Conservation (phyloP, 2,329 filamentous ascomycete genomes). For the Penicillium sp. region DNA sequence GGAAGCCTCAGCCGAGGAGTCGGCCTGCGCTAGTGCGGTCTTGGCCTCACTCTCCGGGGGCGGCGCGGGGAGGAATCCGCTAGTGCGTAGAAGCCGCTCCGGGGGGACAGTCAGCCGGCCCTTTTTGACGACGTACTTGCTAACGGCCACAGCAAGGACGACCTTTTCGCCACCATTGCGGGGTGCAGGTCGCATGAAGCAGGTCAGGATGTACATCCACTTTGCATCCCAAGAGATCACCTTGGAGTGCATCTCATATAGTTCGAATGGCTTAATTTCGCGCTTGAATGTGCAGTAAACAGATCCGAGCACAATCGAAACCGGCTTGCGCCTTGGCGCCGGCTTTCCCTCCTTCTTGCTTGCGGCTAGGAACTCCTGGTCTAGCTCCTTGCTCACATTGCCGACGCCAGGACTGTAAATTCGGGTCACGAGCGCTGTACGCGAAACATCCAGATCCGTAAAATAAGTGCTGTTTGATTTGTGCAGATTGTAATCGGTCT, state of each 20-base stretch:
- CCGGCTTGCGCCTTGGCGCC: constrained; percentile 49
- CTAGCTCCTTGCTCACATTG: constrained; percentile 54
- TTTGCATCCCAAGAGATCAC: constrained; percentile 76
- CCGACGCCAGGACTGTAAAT: constrained; percentile 61
- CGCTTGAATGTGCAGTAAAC: constrained; percentile 72
- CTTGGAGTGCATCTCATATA: constrained; percentile 72
- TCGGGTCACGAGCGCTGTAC: constrained; percentile 75
- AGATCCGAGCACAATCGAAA: constrained; percentile 68
- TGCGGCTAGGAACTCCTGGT: constrained; percentile 51
- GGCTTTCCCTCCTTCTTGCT: constrained; percentile 54
- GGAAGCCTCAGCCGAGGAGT: constrained; percentile 27
- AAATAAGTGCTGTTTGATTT: constrained; percentile 87
- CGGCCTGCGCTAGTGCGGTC: constrained; percentile 17
- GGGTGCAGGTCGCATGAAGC: constrained; percentile 61
- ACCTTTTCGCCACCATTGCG: constrained; percentile 56
- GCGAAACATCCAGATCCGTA: constrained; percentile 77
- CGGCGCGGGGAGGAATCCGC: constrained; percentile 70
- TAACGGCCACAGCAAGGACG: constrained; percentile 69
- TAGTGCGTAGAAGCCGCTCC: constrained; percentile 68
- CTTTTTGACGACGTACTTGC: constrained; percentile 81
- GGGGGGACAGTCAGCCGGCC: constrained; percentile 82
- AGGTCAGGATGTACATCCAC: constrained; percentile 75
- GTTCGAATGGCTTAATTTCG: constrained; percentile 68
- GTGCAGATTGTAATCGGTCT: constrained; percentile 85
- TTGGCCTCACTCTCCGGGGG: constrained; percentile 56